Evolutionary conservation across 345 rosid genomes (phyloP).

Genomic region (Aquilaria malaccensis): DNA sequence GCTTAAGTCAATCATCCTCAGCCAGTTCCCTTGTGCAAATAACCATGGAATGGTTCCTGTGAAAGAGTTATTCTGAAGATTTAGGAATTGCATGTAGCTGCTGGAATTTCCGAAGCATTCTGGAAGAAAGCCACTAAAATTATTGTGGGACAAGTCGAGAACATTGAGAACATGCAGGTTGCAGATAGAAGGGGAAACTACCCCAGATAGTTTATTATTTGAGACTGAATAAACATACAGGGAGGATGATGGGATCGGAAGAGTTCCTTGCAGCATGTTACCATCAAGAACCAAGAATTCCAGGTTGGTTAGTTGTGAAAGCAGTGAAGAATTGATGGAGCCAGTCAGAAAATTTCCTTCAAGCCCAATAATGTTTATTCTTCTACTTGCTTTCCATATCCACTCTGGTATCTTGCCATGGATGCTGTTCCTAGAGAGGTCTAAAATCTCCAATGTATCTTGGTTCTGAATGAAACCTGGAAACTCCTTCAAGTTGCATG

Average conservation of each 20-base stretch:
- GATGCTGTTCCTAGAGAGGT: conserved; percentile 17
- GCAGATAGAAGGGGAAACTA: conserved; percentile 17
- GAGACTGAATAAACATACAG: not conserved
- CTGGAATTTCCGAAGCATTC: conserved; percentile 14
- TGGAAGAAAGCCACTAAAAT: conserved; percentile 19
- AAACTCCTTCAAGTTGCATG: conserved; percentile 8
- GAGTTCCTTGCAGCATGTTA: too few species aligned
- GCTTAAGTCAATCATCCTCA: not conserved
- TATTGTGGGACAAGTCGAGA: conserved; percentile 13
- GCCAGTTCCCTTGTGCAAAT: conserved; percentile 8
- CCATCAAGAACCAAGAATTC: too few species aligned
- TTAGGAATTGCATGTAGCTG: not conserved
- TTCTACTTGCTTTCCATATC: conserved; percentile 2
- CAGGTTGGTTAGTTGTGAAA: too few species aligned
- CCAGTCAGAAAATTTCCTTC: conserved; percentile 11
- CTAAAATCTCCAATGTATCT: not conserved
- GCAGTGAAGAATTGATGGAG: too few species aligned
- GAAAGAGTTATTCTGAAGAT: conserved; percentile 13
- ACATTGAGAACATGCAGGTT: not conserved
- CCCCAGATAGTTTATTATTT: not conserved
- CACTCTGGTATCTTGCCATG: conserved; percentile 15
- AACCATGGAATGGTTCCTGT: conserved; percentile 10
- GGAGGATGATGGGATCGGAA: too few species aligned
- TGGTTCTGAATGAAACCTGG: conserved; percentile 8
- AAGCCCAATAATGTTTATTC: conserved; percentile 10